Evolutionary conservation across 192 early-diverging fungal genomes (phyloP).

Genomic region (Phycomyces nitens): DNA sequence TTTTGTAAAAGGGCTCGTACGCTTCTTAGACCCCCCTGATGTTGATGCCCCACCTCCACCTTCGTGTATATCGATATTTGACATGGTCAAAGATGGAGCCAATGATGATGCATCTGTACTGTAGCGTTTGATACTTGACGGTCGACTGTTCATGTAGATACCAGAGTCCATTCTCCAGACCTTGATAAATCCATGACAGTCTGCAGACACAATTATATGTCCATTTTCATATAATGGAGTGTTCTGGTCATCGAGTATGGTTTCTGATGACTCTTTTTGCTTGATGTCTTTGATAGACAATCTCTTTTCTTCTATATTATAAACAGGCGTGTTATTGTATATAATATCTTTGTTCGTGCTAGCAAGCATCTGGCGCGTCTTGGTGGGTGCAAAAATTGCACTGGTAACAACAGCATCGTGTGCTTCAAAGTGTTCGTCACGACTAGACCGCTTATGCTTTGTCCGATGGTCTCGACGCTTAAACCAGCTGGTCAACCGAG

Average conservation of each 20-base stretch:
- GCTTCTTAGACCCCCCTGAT: too few species aligned
- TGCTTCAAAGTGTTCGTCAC: slow-evolving; percentile 42
- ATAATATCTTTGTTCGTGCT: slow-evolving; percentile 43
- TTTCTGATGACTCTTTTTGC: slow-evolving; percentile 3
- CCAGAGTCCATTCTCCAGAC: slow-evolving; percentile 64
- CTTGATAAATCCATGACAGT: slow-evolving; percentile 56
- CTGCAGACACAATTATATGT: slow-evolving; percentile 63
- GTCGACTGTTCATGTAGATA: slow-evolving; percentile 13
- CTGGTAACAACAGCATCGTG: slow-evolving; percentile 53
- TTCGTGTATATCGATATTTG: too few species aligned
- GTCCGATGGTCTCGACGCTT: neutral
- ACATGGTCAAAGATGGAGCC: too few species aligned
- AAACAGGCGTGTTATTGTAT: slow-evolving; percentile 41
- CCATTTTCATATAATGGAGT: slow-evolving; percentile 39
- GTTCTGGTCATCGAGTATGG: slow-evolving; percentile 6
- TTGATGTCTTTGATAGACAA: neutral
- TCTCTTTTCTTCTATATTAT: slow-evolving; percentile 37
- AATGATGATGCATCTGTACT: neutral
- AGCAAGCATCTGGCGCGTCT: slow-evolving; percentile 57
- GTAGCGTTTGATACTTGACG: neutral
- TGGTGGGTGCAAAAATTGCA: slow-evolving; percentile 61
- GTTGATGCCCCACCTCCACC: too few species aligned
- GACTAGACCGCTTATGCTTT: slow-evolving; percentile 16
- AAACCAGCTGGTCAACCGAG: neutral
- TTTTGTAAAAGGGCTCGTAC: too few species aligned